Evolutionary conservation across 2,329 filamentous ascomycete species (phyloP), one percentile per base, ranked within the genome.

Genomic region (Talaromyces atroroseus): DNA sequence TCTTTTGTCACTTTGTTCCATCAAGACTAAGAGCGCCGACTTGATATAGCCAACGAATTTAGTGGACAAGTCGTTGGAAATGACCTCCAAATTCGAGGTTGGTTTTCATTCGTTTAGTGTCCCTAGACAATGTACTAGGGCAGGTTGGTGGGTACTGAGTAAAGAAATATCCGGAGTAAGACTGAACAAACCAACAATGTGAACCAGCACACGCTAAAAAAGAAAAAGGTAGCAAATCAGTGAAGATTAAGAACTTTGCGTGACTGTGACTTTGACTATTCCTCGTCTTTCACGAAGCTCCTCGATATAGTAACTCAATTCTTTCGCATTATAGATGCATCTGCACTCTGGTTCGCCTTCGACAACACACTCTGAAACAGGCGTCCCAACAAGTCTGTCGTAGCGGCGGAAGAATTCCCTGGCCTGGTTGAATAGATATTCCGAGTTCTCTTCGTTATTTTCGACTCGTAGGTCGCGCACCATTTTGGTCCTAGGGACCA

Each of bases 321-420:
- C 54, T 18, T 57, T 57, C 7, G 54, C 54, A n/a, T 57, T 57
- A 23, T 57, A 57, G 7, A 57, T 57, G 24, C 54, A 57, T 47
- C 49, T 24, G 20, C 54, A 57, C 14, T 57, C 54, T 12, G 49
- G 23, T 8, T 52, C 54, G 32, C 49, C 54, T 21, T 57, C 54
- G 21, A 57, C n/a, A 16, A 57, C 54, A 24, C 54, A 57, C 20
- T 57, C 54, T 12, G 52, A 12, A 1, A 52, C 44, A 8, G 38
- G 49, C 3, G 54, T 52, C 16, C 49, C 42, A 20, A 52, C 12
- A 11, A 52, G 6, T 21, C 54, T 40, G 18, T 57, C 54, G 21
- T 57, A 49, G n/a, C 54, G 54, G 3, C 54, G 54, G 21, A 56
- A 56, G 32, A 47, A 57, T 16, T 52, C 49, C 11, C 34, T 48